Base-by-base conservation (phyloP, 371 early-diverging fungal species). In the Apophysomyces sp. region DNA sequence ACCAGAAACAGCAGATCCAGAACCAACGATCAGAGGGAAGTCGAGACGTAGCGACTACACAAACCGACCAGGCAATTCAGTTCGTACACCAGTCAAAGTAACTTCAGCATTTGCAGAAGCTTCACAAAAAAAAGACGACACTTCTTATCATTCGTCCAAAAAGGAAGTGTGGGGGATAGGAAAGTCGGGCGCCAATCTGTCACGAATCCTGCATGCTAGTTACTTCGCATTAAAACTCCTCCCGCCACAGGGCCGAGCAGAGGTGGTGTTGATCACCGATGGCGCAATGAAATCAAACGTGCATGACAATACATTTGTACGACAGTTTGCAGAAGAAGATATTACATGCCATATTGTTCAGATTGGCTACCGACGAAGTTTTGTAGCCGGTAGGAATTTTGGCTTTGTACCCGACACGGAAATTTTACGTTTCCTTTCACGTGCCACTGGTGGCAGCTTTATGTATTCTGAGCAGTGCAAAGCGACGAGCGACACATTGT, bases 401-500 rank as follows among this genome's bases (percentile, higher is more conserved):
- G 97, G 97, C 0, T 91, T 91, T 71, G 89, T 96, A 7, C 91
- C 91, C 39, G 94, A 97, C 68, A 93, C 86, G 54, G 97, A 96
- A 64, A 84, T 90, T 29, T 77, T 97, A 1, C 76, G 89, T 3
- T 96, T 92, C 67, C 69, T 96, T 34, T 86, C 96, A 0, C 82
- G 86, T 16, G 85, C 95, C 1, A 86, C 94, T 0, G 83, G 81
- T 28, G 98, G 98, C 2, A 84, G 81, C 29, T 93, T 95, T 63
- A 71, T 93, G 52, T 96, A 92, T 61, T 87, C 91, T 6, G 82
- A 86, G 36, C 86, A 91, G 53, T 91, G 90, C 58, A 74, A 74
- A 49, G 39, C 30, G n/a, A n/a, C 37, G 2, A 34, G 39, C 39
- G 49, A 44, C 6, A 4, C 49, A 21, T 21, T 44, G 24, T 21